Base-by-base conservation (phyloP, 495 filamentous ascomycete species). In the Melanomma pulvis-pyrius region DNA sequence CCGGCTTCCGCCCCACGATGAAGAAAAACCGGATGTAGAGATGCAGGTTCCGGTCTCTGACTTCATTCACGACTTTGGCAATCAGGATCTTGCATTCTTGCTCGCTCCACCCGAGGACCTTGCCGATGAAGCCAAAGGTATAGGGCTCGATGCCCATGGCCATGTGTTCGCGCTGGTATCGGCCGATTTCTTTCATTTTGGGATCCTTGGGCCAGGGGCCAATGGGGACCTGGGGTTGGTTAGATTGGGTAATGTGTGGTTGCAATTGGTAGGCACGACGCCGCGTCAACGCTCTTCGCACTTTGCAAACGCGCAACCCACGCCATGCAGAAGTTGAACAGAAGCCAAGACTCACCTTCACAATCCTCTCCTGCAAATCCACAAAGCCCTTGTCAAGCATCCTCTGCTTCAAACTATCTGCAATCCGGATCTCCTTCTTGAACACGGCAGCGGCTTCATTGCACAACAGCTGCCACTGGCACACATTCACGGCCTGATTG, bases 141-240 rank as follows among this genome's bases (percentile, higher is more conserved):
- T 70, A 70, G 1, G 61, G 61, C 49, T 70, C 61, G 54, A 70
- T 56, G 56, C 67, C 67, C 28, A 51, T 54, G 41, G 44, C 48
- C 48, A 63, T 61, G 32, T 65, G 61, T 39, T 65, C 67, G 15
- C 61, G 56, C 49, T 70, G 54, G 24, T 62, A 70, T 7, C 62
- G 53, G 17, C 71, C 71, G 6, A 71, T 39, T 65, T 74, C 63
- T 67, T 77, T 77, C 46, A 72, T 60, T 46, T 65, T 61, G 52
- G 59, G 49, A 28, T 73, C 67, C 50, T 67, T 71, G 24, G 74
- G 53, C 74, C 74, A 77, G 13, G 65, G 58, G 19, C 68, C 67
- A 12, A 73, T 53, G n/a, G 74, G 74, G 36, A 67, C 47, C 62
- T 65, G 21, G 24, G 24, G 24, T 4, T 1, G 21, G 30, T 44